Base-by-base conservation (phyloP, 2,329 filamentous ascomycete genomes). In the Cladosporium oxysporum region DNA sequence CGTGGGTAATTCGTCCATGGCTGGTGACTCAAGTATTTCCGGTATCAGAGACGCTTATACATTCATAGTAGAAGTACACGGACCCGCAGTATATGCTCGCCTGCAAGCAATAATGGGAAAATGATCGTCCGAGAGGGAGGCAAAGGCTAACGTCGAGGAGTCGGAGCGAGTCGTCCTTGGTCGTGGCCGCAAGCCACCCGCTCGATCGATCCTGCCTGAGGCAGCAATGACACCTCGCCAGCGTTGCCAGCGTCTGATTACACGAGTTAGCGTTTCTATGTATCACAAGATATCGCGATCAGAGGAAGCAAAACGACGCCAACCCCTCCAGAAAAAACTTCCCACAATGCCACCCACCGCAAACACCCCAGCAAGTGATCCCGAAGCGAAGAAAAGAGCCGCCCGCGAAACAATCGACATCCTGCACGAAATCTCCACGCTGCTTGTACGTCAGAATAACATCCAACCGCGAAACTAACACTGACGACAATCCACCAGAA, bases 331-430 rank as follows among this genome's bases (percentile, higher is more conserved):
- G 67, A 44, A 64, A 69, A 18, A 28, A 69, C 37, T 3, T 16
- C 44, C 2, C 50, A 67, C 33, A 23, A 72, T 72, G 69, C 69
- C 76, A 77, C 79, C 72, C 14, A 18, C n/a, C 23, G 23, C 35
- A 11, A n/a, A 11, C 23, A 21, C 31, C 12, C 16, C 53, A 44
- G 69, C 74, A 61, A 79, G 79, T 76, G 60, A 62, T 26, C 62
- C 62, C 18, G 86, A 88, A 69, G 86, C 88, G 67, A 92, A 92
- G 79, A 89, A 91, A 77, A 86, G 87, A 71, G 91, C 91, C 29
- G 91, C 91, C 21, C 89, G 92, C 72, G 90, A 94, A 75, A 91
- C 91, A 61, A 91, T 95, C 69, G 90, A 77, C 70, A 92, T 94
- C 58, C 71, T 78, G 8, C 70, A 76, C 66, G 91, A 95, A 76